Evolutionary conservation across 306 rosid genomes (phyloP), one percentile per base, ranked within the genome.

Genomic region (Erythrophleum fordii): DNA sequence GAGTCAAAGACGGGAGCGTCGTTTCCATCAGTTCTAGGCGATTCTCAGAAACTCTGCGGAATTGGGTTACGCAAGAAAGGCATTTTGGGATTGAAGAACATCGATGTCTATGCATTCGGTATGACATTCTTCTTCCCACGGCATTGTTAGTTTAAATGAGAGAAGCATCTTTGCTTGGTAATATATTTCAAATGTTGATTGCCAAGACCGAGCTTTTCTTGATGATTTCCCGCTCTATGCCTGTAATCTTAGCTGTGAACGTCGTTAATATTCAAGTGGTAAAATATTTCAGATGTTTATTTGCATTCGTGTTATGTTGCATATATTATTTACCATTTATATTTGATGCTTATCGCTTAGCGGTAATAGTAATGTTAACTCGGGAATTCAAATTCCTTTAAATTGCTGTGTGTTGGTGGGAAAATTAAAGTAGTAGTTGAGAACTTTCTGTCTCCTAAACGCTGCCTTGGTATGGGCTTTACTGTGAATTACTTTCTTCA

Each of bases 101-200:
- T 95, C 77, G 90, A 93, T 81, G 96, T 95, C 56, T 95, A 95
- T 73, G 97, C 96, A 73, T 95, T 81, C 75, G 99, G 97, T 95
- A 88, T 66, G 26, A 4, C 69, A 39, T 65, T 55, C 11, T 22
- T 25, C 69, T 25, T 35, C 31, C 18, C 41, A 5, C 6, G 2
- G 14, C 20, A 17, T 72, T 14, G 8, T 49, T 18, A 20, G 58
- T 72, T 71, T 31, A 31, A 48, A 2, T 44, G 44, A 48, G 17
- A 53, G 39, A 28, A 12, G 35, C n/a, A 67, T n/a, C 25, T 67
- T 42, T 68, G 41, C 34, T 6, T 7, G n/a, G 5, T 22, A 37
- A 4, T 37, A 16, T 65, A n/a, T 35, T 13, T 59, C 35, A 59
- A 5, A 46, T 13, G 37, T 8, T 26, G 39, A 59, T 59, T 13